A percentile compares a stretch with the other conserved stretches of the same genome.
These are phyloP conservation scores for Microdochium paspali DNA, from an alignment of 2,329 filamentous ascomycete species.

Conservation along the genomic window DNA sequence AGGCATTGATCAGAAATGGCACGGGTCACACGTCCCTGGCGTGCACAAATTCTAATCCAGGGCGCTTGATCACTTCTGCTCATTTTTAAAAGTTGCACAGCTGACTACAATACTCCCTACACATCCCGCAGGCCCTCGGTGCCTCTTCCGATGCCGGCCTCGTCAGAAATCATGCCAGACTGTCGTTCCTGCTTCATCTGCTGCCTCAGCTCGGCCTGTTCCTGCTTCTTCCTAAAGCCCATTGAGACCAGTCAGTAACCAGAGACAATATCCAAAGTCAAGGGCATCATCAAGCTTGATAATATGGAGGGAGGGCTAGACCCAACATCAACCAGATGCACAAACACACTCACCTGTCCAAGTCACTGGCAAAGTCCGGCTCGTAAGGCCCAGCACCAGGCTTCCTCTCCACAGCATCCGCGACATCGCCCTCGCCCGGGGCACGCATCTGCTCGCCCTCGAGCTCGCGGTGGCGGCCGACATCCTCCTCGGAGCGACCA, in stretches of 20 bases:
- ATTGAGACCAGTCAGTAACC: too few species aligned
- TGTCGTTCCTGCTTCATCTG: constrained; percentile 15
- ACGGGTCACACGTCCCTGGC: too few species aligned
- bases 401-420: constrained; percentile 14
- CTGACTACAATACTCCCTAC: too few species aligned
- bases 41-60: too few species aligned
- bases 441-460: constrained; percentile 19
- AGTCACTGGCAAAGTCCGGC: constrained; percentile 18
- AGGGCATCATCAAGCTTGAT: neutral
- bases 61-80: too few species aligned
- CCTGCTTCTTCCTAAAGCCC: constrained; percentile 17
- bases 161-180: constrained; percentile 12
- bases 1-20: too few species aligned
- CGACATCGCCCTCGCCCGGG: constrained; percentile 17
- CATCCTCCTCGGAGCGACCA: constrained; percentile 11
- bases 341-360: constrained; percentile 16
- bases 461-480: constrained; percentile 12
- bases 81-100: too few species aligned
- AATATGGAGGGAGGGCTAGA: neutral
- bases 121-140: neutral
- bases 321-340: neutral
- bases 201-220: constrained; percentile 8
- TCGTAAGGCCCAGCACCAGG: constrained; percentile 15
- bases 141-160: constrained; percentile 3
- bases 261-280: too few species aligned